Conservation (phyloP, 169 alveolate genomes). For the Plasmodium malariae region DNA sequence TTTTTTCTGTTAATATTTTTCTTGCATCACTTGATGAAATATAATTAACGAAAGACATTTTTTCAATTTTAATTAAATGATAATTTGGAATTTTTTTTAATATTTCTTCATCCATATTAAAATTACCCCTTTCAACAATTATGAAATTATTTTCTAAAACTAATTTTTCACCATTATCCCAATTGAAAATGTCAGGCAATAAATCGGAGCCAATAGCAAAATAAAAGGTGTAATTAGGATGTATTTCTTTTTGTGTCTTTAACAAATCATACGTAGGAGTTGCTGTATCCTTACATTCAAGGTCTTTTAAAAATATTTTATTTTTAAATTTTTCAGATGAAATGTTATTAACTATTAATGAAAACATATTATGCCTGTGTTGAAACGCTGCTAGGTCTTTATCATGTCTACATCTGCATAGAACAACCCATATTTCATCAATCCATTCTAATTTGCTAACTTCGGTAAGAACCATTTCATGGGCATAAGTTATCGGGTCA, state of each 20-base stretch:
- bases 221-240: constrained; percentile 58
- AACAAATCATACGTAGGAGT: constrained; percentile 70
- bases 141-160: constrained; percentile 58
- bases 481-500: constrained; percentile 66
- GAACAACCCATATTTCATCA: constrained; percentile 73
- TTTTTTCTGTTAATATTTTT: constrained; percentile 24
- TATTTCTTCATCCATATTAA: constrained; percentile 38
- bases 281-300: constrained; percentile 26
- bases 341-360: constrained; percentile 34
- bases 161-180: constrained; percentile 70
- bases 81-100: constrained; percentile 45
- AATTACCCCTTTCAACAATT: constrained; percentile 60
- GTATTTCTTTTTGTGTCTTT: constrained; percentile 36
- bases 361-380: constrained; percentile 67
- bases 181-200: constrained; percentile 21
- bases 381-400: constrained; percentile 25
- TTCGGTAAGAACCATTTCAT: constrained; percentile 62
- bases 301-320: constrained; percentile 62
- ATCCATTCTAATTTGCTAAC: constrained; percentile 53
- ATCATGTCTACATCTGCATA: constrained; percentile 66
- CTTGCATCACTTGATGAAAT: constrained; percentile 69
- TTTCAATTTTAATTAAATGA: constrained; percentile 47
- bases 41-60: constrained; percentile 51
- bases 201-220: constrained; percentile 55
- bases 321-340: constrained; percentile 29